Percentiles rank a stretch among this genome's conserved stretches.
phyloP scores from a whole-genome alignment of 352 stramenopile species.

The Thalassiosira exigua region DNA sequence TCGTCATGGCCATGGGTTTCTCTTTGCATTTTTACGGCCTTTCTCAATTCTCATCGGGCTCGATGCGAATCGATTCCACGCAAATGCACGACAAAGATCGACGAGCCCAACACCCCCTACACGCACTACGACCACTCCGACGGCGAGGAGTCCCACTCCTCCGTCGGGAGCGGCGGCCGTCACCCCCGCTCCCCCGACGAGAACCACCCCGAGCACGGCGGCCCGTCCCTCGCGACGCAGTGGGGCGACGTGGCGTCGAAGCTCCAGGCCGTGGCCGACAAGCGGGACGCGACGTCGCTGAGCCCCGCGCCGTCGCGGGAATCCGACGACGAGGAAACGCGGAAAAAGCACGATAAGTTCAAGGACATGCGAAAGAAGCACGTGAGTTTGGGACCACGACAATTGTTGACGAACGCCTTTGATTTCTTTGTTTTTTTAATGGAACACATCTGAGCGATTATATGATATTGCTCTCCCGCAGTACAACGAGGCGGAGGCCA shows the following conservation, averaged over 20 bases:
- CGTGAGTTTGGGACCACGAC: too few species aligned
- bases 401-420: too few species aligned
- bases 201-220: conserved; percentile 19
- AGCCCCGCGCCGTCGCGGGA: conserved; percentile 40
- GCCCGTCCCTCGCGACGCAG: conserved; percentile 24
- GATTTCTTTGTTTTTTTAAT: too few species aligned
- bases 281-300: conserved; percentile 37
- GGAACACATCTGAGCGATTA: too few species aligned
- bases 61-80: not conserved
- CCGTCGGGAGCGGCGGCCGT: too few species aligned
- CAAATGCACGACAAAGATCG: conserved; percentile 58
- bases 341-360: conserved; percentile 71
- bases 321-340: conserved; percentile 52
- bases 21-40: conserved; percentile 5
- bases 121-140: conserved; percentile 72
- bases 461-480: too few species aligned
- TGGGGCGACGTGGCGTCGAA: conserved; percentile 71
- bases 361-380: conserved; percentile 77
- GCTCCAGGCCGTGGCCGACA: conserved; percentile 67
- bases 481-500: conserved; percentile 84
- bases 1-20: not conserved
- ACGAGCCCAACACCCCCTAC: conserved; percentile 83
- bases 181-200: conserved; percentile 49
- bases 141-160: conserved; percentile 66
- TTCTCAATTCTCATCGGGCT: not conserved